Conservation (phyloP, 495 filamentous ascomycete genomes). For the Neurospora sublineolata region DNA sequence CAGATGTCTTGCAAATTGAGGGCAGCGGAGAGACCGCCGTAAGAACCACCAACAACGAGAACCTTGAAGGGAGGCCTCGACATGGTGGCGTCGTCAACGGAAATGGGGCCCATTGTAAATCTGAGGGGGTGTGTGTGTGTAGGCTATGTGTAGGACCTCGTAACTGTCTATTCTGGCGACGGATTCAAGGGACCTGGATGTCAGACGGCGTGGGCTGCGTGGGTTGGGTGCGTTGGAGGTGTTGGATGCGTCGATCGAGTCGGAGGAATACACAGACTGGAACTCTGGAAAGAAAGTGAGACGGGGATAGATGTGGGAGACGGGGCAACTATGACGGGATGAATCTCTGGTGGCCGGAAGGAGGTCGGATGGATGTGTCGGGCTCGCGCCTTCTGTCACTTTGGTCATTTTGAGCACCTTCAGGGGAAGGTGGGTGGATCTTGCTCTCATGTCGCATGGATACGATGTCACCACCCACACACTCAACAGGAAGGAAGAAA, state of each 20-base stretch:
- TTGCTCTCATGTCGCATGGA: neutral
- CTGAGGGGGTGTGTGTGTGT: neutral
- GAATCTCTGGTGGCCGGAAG: neutral
- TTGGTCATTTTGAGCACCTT: neutral
- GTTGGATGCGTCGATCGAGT: neutral
- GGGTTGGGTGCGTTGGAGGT: neutral
- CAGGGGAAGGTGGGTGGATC: neutral
- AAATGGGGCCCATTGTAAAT: slow-evolving; percentile 8
- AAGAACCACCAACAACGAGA: slow-evolving; percentile 52
- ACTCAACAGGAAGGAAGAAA: neutral
- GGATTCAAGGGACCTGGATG: neutral
- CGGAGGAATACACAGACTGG: neutral
- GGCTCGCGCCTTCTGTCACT: neutral
- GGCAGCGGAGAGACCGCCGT: slow-evolving; percentile 49
- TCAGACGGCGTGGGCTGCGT: neutral
- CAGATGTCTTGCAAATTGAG: slow-evolving; percentile 51
- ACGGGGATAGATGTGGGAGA: neutral
- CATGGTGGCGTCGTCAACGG: neutral
- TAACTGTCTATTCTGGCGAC: neutral
- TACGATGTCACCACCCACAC: neutral
- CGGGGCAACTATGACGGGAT: neutral
- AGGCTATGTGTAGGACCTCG: neutral
- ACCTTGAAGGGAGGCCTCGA: slow-evolving; percentile 23
- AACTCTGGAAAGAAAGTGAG: neutral
- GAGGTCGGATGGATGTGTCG: neutral